Evolutionary conservation across 2,329 filamentous ascomycete genomes (phyloP).

Genomic region (Alternaria postmessia): DNA sequence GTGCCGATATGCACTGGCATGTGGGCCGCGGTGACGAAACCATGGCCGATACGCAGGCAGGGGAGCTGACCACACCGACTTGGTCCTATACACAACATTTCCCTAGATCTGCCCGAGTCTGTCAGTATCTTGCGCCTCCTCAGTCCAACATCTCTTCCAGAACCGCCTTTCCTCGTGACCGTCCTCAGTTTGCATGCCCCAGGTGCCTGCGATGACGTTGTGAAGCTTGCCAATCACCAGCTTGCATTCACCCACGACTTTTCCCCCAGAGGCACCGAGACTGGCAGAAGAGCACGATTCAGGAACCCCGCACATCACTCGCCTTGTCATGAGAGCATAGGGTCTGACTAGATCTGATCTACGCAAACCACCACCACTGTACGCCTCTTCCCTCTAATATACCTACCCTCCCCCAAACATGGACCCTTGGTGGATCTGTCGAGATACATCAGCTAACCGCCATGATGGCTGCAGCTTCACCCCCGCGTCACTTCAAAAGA

Average conservation of each 20-base stretch:
- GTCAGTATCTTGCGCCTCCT: background rate
- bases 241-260: constrained; percentile 39
- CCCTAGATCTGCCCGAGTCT: background rate
- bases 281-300: constrained; percentile 6
- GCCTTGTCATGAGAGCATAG: constrained; percentile 41
- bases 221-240: constrained; percentile 41
- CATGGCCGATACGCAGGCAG: constrained; percentile 11
- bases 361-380: constrained; percentile 25
- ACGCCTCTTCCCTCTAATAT: constrained; percentile 26
- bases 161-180: constrained; percentile 19
- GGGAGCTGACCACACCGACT: background rate
- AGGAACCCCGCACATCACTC: constrained; percentile 21
- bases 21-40: constrained; percentile 36
- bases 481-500: constrained; percentile 32
- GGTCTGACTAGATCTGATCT: constrained; percentile 22
- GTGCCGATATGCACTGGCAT: constrained; percentile 11
- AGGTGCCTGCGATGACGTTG: constrained; percentile 27
- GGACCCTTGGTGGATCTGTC: constrained; percentile 1
- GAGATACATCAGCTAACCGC: constrained; percentile 35
- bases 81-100: background rate
- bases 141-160: background rate
- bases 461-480: constrained; percentile 42
- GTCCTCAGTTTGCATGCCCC: background rate
- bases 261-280: constrained; percentile 7
- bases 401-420: constrained; percentile 12